phyloP scores from a whole-genome alignment of 441 rosid genomes.

The Gossypium armourianum region DNA sequence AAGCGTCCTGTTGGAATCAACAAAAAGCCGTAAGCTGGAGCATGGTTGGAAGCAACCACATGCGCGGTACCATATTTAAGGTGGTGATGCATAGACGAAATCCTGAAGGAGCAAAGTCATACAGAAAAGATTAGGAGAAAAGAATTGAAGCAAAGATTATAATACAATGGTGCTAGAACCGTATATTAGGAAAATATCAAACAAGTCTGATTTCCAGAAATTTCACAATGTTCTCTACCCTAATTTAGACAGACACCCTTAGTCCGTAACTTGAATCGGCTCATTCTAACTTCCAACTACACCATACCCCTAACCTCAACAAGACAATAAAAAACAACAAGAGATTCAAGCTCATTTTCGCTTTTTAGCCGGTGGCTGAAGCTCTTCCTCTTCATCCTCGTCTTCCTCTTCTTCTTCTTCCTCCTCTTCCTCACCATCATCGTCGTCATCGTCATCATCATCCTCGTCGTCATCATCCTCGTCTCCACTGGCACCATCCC shows the following conservation, averaged over 20 bases:
- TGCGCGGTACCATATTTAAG: too few species aligned
- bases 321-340: slow-evolving; percentile 13
- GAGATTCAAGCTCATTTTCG: slow-evolving; percentile 30
- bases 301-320: slow-evolving; percentile 14
- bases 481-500: slow-evolving; percentile 32
- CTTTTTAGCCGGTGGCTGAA: slow-evolving; percentile 48
- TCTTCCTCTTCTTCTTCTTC: slow-evolving; percentile 36
- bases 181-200: slow-evolving; percentile 10
- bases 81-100: too few species aligned
- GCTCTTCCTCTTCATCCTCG: slow-evolving; percentile 37
- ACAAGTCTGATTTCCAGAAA: slow-evolving; percentile 14
- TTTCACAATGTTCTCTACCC: slow-evolving; percentile 11
- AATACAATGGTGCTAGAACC: neutral
- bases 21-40: too few species aligned
- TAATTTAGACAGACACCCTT: slow-evolving; percentile 14
- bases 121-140: too few species aligned
- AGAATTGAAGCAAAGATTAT: too few species aligned
- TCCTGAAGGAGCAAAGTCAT: too few species aligned
- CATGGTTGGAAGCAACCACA: too few species aligned
- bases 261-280: slow-evolving; percentile 5
- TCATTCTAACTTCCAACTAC: slow-evolving; percentile 20
- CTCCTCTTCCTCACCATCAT: slow-evolving; percentile 29
- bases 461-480: slow-evolving; percentile 33
- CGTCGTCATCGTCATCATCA: slow-evolving; percentile 18
- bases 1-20: too few species aligned